phyloP scores from a whole-genome alignment of 768 basidiomycete genomes.

The Trametes sanguinea region DNA sequence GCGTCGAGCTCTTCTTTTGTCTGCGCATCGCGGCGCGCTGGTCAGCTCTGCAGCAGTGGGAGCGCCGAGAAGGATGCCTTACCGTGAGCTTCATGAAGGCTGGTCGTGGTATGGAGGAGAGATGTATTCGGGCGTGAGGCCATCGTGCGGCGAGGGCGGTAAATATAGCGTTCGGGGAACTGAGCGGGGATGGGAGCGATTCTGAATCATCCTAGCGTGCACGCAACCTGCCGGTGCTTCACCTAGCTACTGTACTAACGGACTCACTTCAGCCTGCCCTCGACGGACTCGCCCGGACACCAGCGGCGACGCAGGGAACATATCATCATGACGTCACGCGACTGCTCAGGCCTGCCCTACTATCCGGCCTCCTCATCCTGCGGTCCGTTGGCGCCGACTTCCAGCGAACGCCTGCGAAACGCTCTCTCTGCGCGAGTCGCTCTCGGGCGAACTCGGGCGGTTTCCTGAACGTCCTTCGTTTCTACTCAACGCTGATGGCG shows the following conservation, averaged over 20 bases:
- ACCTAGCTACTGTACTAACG: not conserved
- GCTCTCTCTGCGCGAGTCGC: not conserved
- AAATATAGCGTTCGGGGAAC: not conserved
- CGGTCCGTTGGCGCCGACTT: not conserved
- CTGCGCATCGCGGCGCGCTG: conserved; percentile 19
- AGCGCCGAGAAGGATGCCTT: too few species aligned
- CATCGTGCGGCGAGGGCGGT: not conserved
- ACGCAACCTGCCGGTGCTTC: too few species aligned
- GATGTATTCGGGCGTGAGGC: not conserved
- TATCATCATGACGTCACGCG: conserved; percentile 15
- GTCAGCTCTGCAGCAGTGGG: not conserved
- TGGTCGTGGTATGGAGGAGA: not conserved
- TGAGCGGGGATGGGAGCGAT: not conserved
- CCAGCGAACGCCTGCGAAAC: not conserved
- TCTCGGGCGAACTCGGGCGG: not conserved
- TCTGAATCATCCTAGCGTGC: not conserved
- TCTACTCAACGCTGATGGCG: not conserved
- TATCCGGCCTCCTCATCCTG: not conserved
- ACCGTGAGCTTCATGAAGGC: conserved; percentile 2
- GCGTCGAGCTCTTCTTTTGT: conserved; percentile 48
- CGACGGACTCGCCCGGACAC: not conserved
- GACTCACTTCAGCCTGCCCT: not conserved
- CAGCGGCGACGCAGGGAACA: conserved; percentile 2
- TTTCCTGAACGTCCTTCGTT: not conserved
- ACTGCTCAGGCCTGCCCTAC: not conserved